phyloP scores from a whole-genome alignment of 2,329 filamentous ascomycete genomes.

The Pseudopithomyces maydicus region DNA sequence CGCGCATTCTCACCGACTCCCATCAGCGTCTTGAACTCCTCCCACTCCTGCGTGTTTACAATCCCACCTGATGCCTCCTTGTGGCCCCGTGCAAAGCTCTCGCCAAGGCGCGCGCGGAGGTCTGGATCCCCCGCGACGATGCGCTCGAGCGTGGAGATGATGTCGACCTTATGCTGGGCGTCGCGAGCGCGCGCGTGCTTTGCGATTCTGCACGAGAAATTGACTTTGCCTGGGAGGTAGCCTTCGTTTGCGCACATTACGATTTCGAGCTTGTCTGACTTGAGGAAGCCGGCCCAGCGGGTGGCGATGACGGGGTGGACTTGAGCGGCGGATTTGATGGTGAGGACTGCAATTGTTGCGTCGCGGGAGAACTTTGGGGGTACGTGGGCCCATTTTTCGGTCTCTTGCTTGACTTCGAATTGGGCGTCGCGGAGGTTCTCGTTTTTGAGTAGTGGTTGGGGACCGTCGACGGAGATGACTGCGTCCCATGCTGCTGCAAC shows the following conservation, averaged over 20 bases:
- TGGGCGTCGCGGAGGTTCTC: constrained; percentile 58
- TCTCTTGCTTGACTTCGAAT: constrained; percentile 64
- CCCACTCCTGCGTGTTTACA: constrained; percentile 64
- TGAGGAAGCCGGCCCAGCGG: constrained; percentile 67
- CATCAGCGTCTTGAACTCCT: constrained; percentile 66
- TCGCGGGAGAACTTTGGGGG: constrained; percentile 68
- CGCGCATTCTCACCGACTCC: constrained; percentile 61
- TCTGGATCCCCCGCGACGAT: constrained; percentile 51
- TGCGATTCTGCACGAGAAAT: constrained; percentile 70
- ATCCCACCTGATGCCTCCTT: constrained; percentile 72
- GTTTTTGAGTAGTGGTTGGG: constrained; percentile 58
- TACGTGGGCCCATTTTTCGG: constrained; percentile 65
- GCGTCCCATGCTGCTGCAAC: constrained; percentile 66
- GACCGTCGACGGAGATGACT: constrained; percentile 56
- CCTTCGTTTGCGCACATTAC: constrained; percentile 71
- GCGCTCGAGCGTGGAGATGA: constrained; percentile 62
- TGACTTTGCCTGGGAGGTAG: constrained; percentile 66
- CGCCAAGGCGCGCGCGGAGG: constrained; percentile 59
- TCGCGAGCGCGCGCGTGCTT: constrained; percentile 59
- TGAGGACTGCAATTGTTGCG: constrained; percentile 65
- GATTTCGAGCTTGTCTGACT: constrained; percentile 64
- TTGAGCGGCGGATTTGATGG: constrained; percentile 65
- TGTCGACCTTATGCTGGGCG: constrained; percentile 60
- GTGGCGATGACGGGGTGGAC: constrained; percentile 71
- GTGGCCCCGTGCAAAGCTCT: constrained; percentile 69